Percentiles rank a stretch among this genome's conserved stretches.
Conservation (phyloP, 352 stramenopile genomes). For the Pythium utonaiense region DNA sequence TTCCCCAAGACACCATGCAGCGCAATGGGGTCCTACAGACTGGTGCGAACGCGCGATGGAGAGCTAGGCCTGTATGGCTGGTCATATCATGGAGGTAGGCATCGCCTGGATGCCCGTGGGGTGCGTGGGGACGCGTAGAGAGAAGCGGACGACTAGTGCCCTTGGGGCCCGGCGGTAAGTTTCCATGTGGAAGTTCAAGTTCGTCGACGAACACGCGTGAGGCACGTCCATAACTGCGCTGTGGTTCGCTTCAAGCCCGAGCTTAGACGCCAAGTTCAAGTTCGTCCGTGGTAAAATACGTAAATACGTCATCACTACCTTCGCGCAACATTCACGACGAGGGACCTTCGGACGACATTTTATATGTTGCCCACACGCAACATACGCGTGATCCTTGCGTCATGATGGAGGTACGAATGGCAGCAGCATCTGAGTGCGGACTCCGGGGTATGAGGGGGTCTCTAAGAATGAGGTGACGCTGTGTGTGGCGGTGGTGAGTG, state of each 20-base stretch:
- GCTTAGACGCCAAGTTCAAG: background rate
- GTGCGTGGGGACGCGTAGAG: slow-evolving; percentile 11
- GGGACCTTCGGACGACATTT: too few species aligned
- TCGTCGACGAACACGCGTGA: slow-evolving; percentile 18
- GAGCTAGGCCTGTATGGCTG: background rate
- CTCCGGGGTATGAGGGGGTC: too few species aligned
- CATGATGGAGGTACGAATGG: too few species aligned
- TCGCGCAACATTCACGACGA: slow-evolving; percentile 11
- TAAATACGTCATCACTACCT: slow-evolving; percentile 23
- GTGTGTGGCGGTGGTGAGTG: background rate
- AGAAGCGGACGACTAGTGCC: background rate
- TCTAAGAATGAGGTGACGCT: background rate
- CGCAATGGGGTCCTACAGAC: background rate
- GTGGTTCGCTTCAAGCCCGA: background rate
- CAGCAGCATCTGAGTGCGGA: too few species aligned
- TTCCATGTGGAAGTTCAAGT: slow-evolving; percentile 31
- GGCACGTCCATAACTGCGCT: background rate
- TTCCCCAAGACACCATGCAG: background rate
- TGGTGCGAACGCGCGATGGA: background rate
- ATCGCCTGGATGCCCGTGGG: background rate
- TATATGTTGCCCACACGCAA: slow-evolving; percentile 12
- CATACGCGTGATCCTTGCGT: slow-evolving; percentile 5
- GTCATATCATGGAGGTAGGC: background rate
- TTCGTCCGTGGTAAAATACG: background rate
- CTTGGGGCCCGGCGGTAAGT: background rate